Evolutionary conservation across 2,329 filamentous ascomycete genomes (phyloP).

Genomic region (Sporothrix brunneoviolacea): DNA sequence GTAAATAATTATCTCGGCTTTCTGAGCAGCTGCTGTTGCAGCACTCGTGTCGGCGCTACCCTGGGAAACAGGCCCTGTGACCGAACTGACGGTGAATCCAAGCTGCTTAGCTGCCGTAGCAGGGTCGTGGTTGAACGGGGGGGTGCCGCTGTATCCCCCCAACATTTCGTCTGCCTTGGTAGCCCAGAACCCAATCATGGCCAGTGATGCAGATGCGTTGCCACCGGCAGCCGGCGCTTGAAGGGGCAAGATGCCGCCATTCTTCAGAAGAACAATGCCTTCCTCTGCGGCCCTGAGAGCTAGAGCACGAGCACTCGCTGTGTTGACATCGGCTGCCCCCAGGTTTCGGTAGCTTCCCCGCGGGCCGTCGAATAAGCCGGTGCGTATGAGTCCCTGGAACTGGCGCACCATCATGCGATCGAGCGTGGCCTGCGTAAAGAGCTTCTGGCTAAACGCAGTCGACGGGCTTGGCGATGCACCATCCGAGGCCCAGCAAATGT

Average conservation of each 20-base stretch:
- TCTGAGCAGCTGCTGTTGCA: slow-evolving; percentile 32
- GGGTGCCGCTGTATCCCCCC: slow-evolving; percentile 51
- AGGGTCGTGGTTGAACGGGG: slow-evolving; percentile 50
- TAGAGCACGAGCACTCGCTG: slow-evolving; percentile 45
- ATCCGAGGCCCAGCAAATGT: slow-evolving; percentile 21
- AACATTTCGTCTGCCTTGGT: slow-evolving; percentile 43
- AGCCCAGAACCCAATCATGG: slow-evolving; percentile 51
- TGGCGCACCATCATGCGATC: too few relatives aligned
- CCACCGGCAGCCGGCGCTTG: slow-evolving; percentile 14
- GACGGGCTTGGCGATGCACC: slow-evolving; percentile 22
- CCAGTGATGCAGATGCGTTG: slow-evolving; percentile 16
- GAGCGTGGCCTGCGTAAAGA: slow-evolving; percentile 38
- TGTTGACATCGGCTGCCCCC: slow-evolving; percentile 49
- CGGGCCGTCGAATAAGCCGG: slow-evolving; percentile 51
- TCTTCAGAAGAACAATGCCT: slow-evolving; percentile 46
- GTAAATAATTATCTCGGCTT: slow-evolving; percentile 47
- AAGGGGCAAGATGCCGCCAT: slow-evolving; percentile 44
- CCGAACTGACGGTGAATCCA: slow-evolving; percentile 35
- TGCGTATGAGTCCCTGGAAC: slow-evolving; percentile 47
- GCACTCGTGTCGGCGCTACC: slow-evolving; percentile 27
- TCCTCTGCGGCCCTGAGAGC: slow-evolving; percentile 48
- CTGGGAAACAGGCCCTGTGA: too few relatives aligned
- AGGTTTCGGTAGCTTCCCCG: slow-evolving; percentile 44
- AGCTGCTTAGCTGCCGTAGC: slow-evolving; percentile 43
- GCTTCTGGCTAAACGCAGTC: too few relatives aligned